Base-by-base conservation (phyloP, 495 filamentous ascomycete genomes). In the Penicillium daleae region DNA sequence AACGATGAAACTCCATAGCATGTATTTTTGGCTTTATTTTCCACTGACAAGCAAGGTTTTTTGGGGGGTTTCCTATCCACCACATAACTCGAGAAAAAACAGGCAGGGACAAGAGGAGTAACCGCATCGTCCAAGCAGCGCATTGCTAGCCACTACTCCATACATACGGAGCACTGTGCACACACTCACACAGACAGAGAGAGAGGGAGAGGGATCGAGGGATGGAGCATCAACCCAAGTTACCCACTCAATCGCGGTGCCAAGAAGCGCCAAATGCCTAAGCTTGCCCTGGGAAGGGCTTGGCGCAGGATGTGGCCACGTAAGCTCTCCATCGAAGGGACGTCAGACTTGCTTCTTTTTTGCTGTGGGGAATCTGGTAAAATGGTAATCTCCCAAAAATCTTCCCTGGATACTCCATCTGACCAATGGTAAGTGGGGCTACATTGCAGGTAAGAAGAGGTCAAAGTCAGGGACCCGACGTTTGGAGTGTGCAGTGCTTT, bases 221-320 rank as follows among this genome's bases (percentile, higher is more conserved):
- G 7, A 50, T 32, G 57, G 58, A 24, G 26, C 44, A 21, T 13
- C 29, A 31, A 7, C 33, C 24, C 35, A 35, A n/a, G 19, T 9
- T 19, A 2, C 12, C 54, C 54, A 56, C 54, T 40, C 21, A 24
- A 24, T 24, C 35, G 15, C 54, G 5, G 22, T 63, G 67, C 67
- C 70, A 72, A 72, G 65, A 57, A 37, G 50, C 70, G 63, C 63
- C 59, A 67, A 68, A 70, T 72, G 65, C 69, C 70, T 72, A 72
- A 72, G 70, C 70, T 72, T 67, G 62, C 62, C 48, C 64, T 63
- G 64, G 44, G 48, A 15, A 33, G 44, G 39, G 26, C 70, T 72
- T 72, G 70, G 70, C 70, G 29, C 58, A 66, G 58, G 57, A 67
- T 44, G 57, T 68, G 67, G 69, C 67, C 70, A 67, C 70, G 70